These are phyloP conservation scores for Metschnikowia reukaufii DNA, from an alignment of 805 yeast species.

Conservation along the genomic window DNA sequence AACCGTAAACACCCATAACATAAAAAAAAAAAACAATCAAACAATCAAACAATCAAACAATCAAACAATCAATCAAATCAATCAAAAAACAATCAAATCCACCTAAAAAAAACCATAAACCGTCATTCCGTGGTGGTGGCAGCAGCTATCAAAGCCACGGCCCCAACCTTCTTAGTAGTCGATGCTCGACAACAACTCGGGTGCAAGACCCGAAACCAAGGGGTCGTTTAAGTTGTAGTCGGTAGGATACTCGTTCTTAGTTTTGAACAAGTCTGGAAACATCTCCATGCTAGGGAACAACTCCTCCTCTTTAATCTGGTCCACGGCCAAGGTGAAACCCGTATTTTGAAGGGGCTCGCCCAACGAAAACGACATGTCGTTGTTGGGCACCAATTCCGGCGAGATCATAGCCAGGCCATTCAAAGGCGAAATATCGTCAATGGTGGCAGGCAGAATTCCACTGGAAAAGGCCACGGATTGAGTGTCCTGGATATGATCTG, in stretches of 20 bases:
- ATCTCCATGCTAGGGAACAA: conserved; percentile 11
- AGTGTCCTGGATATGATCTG: no score
- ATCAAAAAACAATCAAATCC: background rate
- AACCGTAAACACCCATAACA: conserved; percentile 5
- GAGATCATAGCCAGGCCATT: conserved; percentile 6
- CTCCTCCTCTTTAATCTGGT: conserved; percentile 11
- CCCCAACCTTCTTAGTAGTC: conserved; percentile 2
- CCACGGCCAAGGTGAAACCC: conserved; percentile 5
- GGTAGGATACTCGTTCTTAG: conserved; percentile 7
- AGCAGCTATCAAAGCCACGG: background rate
- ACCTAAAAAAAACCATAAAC: background rate
- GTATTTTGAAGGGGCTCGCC: conserved; percentile 1
- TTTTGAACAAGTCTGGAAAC: conserved; percentile 10
- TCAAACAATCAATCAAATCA: conserved; percentile 1
- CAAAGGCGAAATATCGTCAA: conserved; percentile 7
- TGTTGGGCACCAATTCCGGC: conserved; percentile 5
- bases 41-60: background rate
- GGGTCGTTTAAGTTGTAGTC: conserved; percentile 14
- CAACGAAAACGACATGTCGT: conserved; percentile 4
- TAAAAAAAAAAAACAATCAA: background rate
- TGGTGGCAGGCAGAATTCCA: conserved; percentile 9
- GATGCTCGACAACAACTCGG: conserved; percentile 7
- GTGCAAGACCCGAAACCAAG: conserved; percentile 13
- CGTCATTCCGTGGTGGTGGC: background rate
- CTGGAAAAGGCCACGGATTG: background rate